Percentiles rank a stretch among this genome's conserved stretches.
phyloP scores from a whole-genome alignment of 2,329 filamentous ascomycete species.

The Alternaria sp. region DNA sequence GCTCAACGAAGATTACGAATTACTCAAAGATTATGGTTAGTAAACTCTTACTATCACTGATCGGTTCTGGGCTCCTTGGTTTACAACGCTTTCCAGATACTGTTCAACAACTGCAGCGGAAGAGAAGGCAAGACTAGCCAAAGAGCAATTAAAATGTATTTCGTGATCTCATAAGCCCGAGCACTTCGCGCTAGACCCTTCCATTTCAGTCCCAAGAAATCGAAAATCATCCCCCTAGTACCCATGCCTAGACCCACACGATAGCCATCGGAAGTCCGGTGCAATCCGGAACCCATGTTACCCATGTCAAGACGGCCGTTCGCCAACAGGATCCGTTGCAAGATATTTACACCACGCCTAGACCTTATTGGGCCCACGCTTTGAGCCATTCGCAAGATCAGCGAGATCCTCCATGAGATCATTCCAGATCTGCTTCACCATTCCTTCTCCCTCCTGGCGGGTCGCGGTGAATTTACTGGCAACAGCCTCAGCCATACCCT shows the following conservation, averaged over 20 bases:
- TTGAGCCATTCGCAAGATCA: constrained; percentile 45
- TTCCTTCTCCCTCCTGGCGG: constrained; percentile 54
- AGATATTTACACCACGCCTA: constrained; percentile 7
- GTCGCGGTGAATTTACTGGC: constrained; percentile 41
- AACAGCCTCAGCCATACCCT: constrained; percentile 64
- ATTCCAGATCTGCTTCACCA: constrained; percentile 57
- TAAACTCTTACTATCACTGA: constrained; percentile 3
- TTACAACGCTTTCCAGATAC: constrained; percentile 5
- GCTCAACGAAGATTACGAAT: constrained; percentile 7
- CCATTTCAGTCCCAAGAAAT: constrained; percentile 11
- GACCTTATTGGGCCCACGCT: constrained; percentile 36
- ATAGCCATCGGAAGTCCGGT: constrained; percentile 7
- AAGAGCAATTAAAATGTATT: constrained; percentile 22
- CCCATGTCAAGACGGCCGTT: constrained; percentile 1
- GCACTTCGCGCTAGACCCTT: constrained; percentile 45
- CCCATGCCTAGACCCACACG: neutral
- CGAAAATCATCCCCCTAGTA: constrained; percentile 1
- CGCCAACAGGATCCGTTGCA: neutral
- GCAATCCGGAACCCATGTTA: neutral
- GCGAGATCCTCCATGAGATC: constrained; percentile 61
- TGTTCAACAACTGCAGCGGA: neutral
- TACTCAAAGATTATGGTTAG: constrained; percentile 11
- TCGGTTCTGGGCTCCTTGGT: neutral
- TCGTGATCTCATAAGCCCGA: constrained; percentile 48
- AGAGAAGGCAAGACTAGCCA: neutral